Conservation (phyloP, 2,329 filamentous ascomycete species). For the Ophiocordyceps robertsii region DNA sequence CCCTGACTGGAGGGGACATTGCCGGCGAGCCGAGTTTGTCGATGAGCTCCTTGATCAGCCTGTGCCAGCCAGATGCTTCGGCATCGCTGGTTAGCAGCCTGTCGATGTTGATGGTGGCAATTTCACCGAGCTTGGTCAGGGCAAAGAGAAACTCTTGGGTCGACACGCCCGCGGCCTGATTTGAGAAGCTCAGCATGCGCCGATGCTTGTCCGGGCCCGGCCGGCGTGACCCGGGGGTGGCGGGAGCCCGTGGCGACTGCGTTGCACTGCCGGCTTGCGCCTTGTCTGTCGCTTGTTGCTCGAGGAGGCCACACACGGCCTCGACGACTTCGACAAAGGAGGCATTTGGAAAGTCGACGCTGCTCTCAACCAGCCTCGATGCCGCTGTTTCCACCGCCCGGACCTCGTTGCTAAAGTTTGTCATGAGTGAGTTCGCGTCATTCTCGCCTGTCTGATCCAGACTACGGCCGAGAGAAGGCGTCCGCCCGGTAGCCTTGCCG, state of each 20-base stretch:
- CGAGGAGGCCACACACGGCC: conserved; percentile 61
- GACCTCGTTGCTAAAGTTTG: conserved; percentile 67
- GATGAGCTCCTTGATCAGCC: conserved; percentile 45
- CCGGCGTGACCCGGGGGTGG: conserved; percentile 15
- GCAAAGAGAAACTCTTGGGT: conserved; percentile 54
- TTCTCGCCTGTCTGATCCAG: conserved; percentile 33
- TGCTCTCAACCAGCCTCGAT: conserved; percentile 79
- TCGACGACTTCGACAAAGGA: conserved; percentile 66
- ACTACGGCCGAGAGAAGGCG: conserved; percentile 31
- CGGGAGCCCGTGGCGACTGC: conserved; percentile 7
- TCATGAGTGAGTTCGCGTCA: conserved; percentile 36
- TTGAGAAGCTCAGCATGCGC: conserved; percentile 33
- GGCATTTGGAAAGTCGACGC: conserved; percentile 73
- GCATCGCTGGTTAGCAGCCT: conserved; percentile 57
- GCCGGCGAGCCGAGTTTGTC: conserved; percentile 31
- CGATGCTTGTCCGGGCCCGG: conserved; percentile 27
- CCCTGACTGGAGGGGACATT: conserved; percentile 38
- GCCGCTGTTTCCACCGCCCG: conserved; percentile 82
- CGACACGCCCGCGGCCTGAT: conserved; percentile 29
- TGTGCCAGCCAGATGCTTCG: conserved; percentile 61
- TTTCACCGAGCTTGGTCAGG: conserved; percentile 58
- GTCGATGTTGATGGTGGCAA: conserved; percentile 61
- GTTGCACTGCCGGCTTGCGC: conserved; percentile 6
- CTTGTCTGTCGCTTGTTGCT: conserved; percentile 17
- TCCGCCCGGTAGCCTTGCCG: conserved; percentile 38